These are phyloP conservation scores for Zanthoxylum bungeanum DNA, from an alignment of 345 rosid species.

Conservation along the genomic window DNA sequence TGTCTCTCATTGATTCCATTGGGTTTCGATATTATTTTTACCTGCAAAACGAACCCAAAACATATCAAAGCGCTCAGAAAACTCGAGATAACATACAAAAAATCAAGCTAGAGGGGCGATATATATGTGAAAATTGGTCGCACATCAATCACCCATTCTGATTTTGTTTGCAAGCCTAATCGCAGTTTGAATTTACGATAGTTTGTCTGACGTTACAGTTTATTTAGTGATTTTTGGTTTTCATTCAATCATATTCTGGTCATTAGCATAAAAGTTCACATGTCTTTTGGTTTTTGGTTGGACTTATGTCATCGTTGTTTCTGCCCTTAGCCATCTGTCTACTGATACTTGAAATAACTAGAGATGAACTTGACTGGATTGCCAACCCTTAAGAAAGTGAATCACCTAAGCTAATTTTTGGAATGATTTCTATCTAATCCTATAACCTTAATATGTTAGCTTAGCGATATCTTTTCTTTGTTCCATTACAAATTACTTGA, in stretches of 20 bases:
- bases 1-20: too few species aligned
- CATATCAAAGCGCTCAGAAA: too few species aligned
- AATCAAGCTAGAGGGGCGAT: too few species aligned
- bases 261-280: neutral
- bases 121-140: too few species aligned
- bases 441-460: neutral
- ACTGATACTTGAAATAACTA: too few species aligned
- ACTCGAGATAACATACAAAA: too few species aligned
- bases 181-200: neutral
- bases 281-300: neutral
- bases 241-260: neutral
- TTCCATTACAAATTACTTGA: neutral
- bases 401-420: neutral
- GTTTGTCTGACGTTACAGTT: neutral
- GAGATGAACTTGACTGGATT: neutral
- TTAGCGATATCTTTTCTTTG: neutral
- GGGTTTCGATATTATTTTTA: too few species aligned
- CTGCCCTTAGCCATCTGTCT: neutral
- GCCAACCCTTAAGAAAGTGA: neutral
- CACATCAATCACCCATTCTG: too few species aligned
- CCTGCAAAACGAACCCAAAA: too few species aligned
- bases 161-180: neutral
- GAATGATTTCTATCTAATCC: neutral
- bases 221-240: neutral
- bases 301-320: neutral